Evolutionary conservation across 306 rosid species (phyloP).

Genomic region (Quercus berberidifolia): DNA sequence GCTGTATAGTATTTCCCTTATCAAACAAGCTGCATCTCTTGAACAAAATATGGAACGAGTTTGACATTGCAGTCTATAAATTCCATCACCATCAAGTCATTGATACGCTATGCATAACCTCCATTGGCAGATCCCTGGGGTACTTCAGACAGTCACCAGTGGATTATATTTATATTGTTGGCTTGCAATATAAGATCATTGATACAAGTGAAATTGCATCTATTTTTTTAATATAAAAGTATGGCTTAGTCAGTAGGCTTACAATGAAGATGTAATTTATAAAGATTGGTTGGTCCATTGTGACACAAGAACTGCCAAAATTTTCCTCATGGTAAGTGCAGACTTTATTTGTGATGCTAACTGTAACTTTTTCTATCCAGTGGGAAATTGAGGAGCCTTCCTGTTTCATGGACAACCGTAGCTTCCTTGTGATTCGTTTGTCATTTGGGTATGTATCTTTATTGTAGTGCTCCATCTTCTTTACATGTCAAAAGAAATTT

Average conservation of each 20-base stretch:
- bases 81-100: neutral
- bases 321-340: neutral
- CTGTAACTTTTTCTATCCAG: conserved; percentile 36
- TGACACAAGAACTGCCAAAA: neutral
- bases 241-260: neutral
- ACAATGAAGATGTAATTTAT: neutral
- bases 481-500: neutral
- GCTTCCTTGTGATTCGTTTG: conserved; percentile 56
- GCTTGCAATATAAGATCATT: neutral
- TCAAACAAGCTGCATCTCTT: neutral
- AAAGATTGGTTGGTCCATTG: neutral
- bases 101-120: neutral
- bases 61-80: neutral
- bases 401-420: conserved; percentile 79
- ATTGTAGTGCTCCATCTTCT: neutral
- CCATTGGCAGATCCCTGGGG: neutral
- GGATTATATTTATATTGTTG: neutral
- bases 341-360: neutral
- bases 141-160: neutral
- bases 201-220: neutral
- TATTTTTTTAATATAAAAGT: neutral
- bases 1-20: neutral
- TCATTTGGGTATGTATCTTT: conserved; percentile 58
- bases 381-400: conserved; percentile 81
- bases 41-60: neutral